phyloP scores from a whole-genome alignment of 352 stramenopile species.

The Pythium plurisporium region DNA sequence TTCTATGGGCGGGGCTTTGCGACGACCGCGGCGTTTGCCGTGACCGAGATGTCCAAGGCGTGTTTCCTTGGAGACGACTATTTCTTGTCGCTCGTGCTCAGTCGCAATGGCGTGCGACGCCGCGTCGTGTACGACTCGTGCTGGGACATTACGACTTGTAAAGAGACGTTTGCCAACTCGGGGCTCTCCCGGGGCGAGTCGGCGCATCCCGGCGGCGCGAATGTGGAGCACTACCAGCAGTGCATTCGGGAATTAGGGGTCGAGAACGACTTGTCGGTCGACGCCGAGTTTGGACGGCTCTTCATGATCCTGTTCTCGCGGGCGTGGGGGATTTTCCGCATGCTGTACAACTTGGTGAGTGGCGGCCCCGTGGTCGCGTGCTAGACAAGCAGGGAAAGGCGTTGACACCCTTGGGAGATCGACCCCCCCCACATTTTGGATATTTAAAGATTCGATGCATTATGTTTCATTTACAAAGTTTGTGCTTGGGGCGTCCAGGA shows the following conservation, averaged over 20 bases:
- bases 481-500: no score
- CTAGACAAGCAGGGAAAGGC: not conserved
- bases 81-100: conserved; percentile 49
- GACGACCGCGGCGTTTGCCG: conserved; percentile 33
- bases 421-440: no score
- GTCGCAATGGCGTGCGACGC: conserved; percentile 29
- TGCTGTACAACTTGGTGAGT: conserved; percentile 7
- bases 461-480: no score
- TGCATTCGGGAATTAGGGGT: conserved; percentile 44
- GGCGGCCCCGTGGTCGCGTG: not conserved
- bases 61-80: conserved; percentile 53
- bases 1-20: conserved; percentile 36
- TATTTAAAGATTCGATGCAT: no score
- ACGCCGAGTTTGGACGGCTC: conserved; percentile 37
- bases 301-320: conserved; percentile 41
- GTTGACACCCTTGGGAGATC: no score
- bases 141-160: conserved; percentile 34
- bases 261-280: conserved; percentile 39
- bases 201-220: conserved; percentile 37
- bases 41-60: conserved; percentile 40
- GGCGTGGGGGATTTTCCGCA: not conserved
- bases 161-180: conserved; percentile 23
- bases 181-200: conserved; percentile 35
- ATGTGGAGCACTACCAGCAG: conserved; percentile 58
- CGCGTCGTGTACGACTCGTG: conserved; percentile 50